phyloP scores from a whole-genome alignment of 148 eudicot genomes.

The Drosera capensis region DNA sequence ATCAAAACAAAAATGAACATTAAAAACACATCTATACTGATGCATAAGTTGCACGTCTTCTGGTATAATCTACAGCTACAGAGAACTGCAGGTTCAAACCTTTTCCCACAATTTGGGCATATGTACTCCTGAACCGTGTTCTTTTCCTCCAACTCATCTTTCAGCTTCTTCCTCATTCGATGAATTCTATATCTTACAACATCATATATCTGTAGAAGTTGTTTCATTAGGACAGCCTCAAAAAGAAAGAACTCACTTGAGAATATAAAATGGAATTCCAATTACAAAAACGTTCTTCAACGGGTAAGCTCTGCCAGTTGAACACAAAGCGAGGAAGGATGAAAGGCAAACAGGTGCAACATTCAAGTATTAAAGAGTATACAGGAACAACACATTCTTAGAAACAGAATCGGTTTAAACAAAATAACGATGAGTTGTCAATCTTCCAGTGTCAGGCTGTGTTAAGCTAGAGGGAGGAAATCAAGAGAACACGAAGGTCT shows the following conservation, averaged over 20 bases:
- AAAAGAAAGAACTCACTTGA: background rate
- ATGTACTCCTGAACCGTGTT: slow-evolving; percentile 91
- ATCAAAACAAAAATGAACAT: slow-evolving; percentile 4
- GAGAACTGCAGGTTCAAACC: slow-evolving; percentile 23
- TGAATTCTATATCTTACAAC: slow-evolving; percentile 92
- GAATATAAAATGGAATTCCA: background rate
- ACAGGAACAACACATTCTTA: too few relatives aligned
- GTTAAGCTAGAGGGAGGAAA: background rate
- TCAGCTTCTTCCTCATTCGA: slow-evolving; percentile 86
- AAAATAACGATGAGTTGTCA: background rate
- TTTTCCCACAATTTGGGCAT: slow-evolving; percentile 81
- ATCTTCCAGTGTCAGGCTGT: too few relatives aligned
- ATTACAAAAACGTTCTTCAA: background rate
- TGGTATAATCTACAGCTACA: slow-evolving; percentile 8
- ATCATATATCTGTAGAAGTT: slow-evolving; percentile 66
- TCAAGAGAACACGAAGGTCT: background rate
- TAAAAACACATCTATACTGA: too few relatives aligned
- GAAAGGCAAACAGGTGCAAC: too few relatives aligned
- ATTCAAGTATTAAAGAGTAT: too few relatives aligned
- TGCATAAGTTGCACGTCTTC: too few relatives aligned
- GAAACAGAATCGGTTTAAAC: background rate
- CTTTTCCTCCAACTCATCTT: slow-evolving; percentile 93
- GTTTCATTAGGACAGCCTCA: slow-evolving; percentile 1
- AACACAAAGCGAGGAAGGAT: too few relatives aligned
- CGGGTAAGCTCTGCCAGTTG: too few relatives aligned